Conservation (phyloP, 164 flowering plant genomes). For the Sedum album region DNA sequence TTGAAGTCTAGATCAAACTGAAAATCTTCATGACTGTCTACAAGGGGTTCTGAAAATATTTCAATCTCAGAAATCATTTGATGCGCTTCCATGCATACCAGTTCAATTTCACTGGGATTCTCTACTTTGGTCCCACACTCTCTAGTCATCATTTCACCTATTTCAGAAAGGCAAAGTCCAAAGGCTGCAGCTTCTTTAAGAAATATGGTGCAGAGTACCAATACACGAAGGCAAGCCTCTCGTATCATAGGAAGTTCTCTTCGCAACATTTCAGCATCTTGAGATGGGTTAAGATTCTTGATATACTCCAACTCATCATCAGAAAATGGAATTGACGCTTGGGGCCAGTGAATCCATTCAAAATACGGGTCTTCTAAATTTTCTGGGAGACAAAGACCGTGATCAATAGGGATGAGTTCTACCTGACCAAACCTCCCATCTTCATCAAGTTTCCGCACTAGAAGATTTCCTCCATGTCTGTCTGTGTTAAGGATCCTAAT, state of each 20-base stretch:
- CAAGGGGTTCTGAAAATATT: background rate
- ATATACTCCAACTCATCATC: conserved; percentile 24
- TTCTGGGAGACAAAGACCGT: conserved; percentile 28
- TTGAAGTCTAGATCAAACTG: conserved; percentile 17
- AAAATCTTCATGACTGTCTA: conserved; percentile 11
- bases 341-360: conserved; percentile 33
- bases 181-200: conserved; percentile 24
- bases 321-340: conserved; percentile 26
- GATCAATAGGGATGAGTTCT: conserved; percentile 26
- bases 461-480: conserved; percentile 26
- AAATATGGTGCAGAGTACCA: conserved; percentile 21
- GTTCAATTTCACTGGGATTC: conserved; percentile 27
- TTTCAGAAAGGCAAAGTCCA: conserved; percentile 27
- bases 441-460: conserved; percentile 20
- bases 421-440: conserved; percentile 18
- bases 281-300: conserved; percentile 17
- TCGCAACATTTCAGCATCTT: conserved; percentile 21
- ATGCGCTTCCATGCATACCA: conserved; percentile 22
- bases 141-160: conserved; percentile 30
- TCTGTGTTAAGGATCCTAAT: conserved; percentile 26
- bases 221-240: conserved; percentile 24
- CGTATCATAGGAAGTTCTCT: conserved; percentile 25
- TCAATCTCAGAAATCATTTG: conserved; percentile 13
- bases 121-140: conserved; percentile 16
- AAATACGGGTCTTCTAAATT: conserved; percentile 26